phyloP scores from a whole-genome alignment of 2,329 filamentous ascomycete species.

The Xylariaceae sp. region DNA sequence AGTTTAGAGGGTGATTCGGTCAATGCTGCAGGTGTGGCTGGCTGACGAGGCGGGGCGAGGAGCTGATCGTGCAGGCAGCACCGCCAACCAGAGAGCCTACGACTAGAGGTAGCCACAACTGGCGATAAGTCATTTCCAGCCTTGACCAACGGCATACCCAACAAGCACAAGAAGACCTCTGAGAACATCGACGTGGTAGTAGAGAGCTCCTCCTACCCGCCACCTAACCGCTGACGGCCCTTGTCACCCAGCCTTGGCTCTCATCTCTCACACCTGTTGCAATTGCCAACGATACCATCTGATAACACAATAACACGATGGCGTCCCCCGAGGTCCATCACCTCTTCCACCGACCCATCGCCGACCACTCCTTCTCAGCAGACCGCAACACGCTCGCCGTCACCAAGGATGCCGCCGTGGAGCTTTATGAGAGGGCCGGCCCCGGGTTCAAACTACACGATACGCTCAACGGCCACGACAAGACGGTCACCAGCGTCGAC shows the following conservation, averaged over 20 bases:
- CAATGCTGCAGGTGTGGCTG: too few relatives aligned
- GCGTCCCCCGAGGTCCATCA: constrained; percentile 87
- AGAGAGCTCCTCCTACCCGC: constrained; percentile 95
- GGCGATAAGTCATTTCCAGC: not conserved
- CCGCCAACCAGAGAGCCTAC: too few relatives aligned
- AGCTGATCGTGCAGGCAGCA: too few relatives aligned
- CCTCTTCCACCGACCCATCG: constrained; percentile 93
- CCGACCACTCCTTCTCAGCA: constrained; percentile 96
- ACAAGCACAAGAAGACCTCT: not conserved
- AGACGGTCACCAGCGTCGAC: constrained; percentile 93
- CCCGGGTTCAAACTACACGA: constrained; percentile 80
- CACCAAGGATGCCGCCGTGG: constrained; percentile 82
- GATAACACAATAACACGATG: constrained; percentile 57
- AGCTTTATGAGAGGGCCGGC: constrained; percentile 77
- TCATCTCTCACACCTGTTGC: too few relatives aligned
- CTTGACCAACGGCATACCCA: not conserved
- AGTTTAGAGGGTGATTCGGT: too few relatives aligned
- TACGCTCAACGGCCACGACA: constrained; percentile 94
- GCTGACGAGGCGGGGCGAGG: too few relatives aligned
- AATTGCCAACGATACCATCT: not conserved
- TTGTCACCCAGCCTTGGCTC: too few relatives aligned
- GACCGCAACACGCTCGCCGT: constrained; percentile 88
- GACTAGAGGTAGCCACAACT: too few relatives aligned
- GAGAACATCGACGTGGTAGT: constrained; percentile 64
- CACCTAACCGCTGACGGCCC: too few relatives aligned